Evolutionary conservation across 805 yeast genomes (phyloP), one percentile per base, ranked within the genome.

Genomic region (Candida ficus): DNA sequence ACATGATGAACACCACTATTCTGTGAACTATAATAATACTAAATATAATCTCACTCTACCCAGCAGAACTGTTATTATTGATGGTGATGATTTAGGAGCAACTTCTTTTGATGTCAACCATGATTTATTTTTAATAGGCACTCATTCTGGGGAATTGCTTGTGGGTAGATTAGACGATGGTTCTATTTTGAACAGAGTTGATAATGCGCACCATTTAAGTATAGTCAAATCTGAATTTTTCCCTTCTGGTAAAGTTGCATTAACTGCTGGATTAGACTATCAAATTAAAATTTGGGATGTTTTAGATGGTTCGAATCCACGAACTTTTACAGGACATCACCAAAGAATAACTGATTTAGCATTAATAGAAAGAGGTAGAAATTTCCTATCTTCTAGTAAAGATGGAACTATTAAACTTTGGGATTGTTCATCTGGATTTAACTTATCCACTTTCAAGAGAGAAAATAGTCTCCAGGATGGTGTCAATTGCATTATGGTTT

Each of bases 291-390:
- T 86, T 5, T 84, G 91, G 90, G 71, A 76, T 20, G 54, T 68
- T 3, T 45, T 45, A 0, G 69, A 66, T 40, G 78, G 79, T 0
- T 44, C 68, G 0, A 67, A 68, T 37, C 74, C 78, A 1, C 61
- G 89, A 38, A 63, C 71, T 0, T 68, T 82, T 46, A 42, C 43
- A 4, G 76, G 75, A 5, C 90, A 80, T 45, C 70, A 54, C 20
- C 58, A 58, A 3, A 60, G 68, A 12, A 63, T 81, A 11, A 72
- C 76, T 2, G 81, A 68, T 46, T 44, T 75, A 3, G 68, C 59
- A 3, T 50, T 81, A 45, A 61, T 84, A 16, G 89, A 78, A 0
- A 62, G 74, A 14, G 95, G 95, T 1, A 62, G 91, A 30, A 83
- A 84, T 53, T 64, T 86, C 43, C 46, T 82, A 16, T 71, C 82